These are phyloP conservation scores for Agaricus blazei DNA, from an alignment of 768 basidiomycete species.

Conservation along the genomic window DNA sequence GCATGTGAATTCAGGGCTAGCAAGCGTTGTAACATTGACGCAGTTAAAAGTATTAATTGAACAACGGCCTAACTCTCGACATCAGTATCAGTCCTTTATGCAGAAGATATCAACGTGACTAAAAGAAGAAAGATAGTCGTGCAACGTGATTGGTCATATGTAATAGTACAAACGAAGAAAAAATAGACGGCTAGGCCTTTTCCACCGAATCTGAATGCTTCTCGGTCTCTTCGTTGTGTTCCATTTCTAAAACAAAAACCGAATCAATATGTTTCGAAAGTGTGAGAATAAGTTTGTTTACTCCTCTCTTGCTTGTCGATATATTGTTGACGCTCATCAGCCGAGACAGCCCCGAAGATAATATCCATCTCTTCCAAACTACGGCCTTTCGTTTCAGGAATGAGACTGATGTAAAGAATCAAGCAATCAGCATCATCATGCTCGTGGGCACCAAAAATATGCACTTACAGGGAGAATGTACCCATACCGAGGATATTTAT, in stretches of 20 bases:
- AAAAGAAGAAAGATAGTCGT: no score
- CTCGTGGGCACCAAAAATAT: background rate
- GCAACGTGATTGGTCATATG: no score
- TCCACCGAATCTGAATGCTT: background rate
- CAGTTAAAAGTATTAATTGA: no score
- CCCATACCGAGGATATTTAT: constrained; percentile 72
- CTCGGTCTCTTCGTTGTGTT: constrained; percentile 2
- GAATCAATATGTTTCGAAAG: background rate
- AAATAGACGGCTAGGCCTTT: no score
- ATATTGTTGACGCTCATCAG: constrained; percentile 47
- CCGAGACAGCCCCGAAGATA: constrained; percentile 51
- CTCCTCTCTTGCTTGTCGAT: constrained; percentile 43
- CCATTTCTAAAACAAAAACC: constrained; percentile 6
- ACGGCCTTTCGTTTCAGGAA: constrained; percentile 60
- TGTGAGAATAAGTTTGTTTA: background rate
- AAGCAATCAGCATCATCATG: background rate
- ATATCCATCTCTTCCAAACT: constrained; percentile 51
- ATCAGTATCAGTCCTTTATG: no score
- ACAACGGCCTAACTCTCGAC: no score
- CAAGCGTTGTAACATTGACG: no score
- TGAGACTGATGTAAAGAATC: constrained; percentile 28
- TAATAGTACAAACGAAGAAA: no score
- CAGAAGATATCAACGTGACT: no score
- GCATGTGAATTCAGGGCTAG: no score
- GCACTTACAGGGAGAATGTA: constrained; percentile 54